Percentiles rank a stretch among this genome's conserved stretches.
These are phyloP conservation scores for slime mould (Dictyostelium discoideum) DNA, from an alignment of 78 protist genomes.

Conservation along the genomic window dicty_2.7 NC_007089.4:5587001-5587500, in stretches of 20 bases:
- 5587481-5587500: not conserved
- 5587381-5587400: constrained; percentile 24
- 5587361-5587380: constrained; percentile 18
- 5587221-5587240: not conserved
- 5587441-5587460: not conserved
- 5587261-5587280: not conserved
- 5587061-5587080: constrained; percentile 59
- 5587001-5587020: constrained; percentile 5
- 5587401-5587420: not conserved
- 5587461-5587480: constrained; percentile 4
- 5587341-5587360: constrained; percentile 44
- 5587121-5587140: constrained; percentile 17
- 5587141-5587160: constrained; percentile 31
- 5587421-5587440: constrained; percentile 12
- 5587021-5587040: not conserved
- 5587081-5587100: constrained; percentile 41
- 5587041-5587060: not conserved
- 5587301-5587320: constrained; percentile 18
- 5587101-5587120: constrained; percentile 29
- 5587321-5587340: not conserved
- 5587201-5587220: constrained; percentile 39
- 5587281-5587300: too few species aligned
- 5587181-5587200: constrained; percentile 30
- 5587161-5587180: constrained; percentile 26
- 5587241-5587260: not conserved